Conservation (phyloP, 2,329 filamentous ascomycete species). For the Xylariomycetidae sp. region DNA sequence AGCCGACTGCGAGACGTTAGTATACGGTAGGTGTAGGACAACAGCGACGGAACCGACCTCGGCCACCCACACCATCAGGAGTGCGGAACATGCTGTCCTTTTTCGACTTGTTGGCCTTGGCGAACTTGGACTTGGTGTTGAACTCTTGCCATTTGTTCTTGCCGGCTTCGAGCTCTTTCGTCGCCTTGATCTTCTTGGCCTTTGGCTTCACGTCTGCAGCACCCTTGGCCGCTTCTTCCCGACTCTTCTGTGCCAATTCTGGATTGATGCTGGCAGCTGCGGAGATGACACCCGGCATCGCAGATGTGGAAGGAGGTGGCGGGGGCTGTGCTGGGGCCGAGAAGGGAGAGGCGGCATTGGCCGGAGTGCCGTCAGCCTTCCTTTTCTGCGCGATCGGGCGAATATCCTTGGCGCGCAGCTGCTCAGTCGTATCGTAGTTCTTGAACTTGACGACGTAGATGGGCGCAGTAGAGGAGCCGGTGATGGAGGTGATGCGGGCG, state of each 20-base stretch:
- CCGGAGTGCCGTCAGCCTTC: conserved; percentile 74
- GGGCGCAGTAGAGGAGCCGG: conserved; percentile 81
- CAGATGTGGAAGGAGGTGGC: conserved; percentile 24
- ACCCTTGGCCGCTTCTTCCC: conserved; percentile 56
- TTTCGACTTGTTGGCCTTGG: conserved; percentile 53
- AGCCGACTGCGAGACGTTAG: conserved; percentile 64
- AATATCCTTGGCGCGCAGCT: conserved; percentile 74
- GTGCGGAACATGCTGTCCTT: conserved; percentile 98
- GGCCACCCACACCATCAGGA: conserved; percentile 75
- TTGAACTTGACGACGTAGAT: conserved; percentile 96
- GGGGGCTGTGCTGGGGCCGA: conserved; percentile 28
- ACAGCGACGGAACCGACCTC: conserved; percentile 63
- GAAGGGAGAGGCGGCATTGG: conserved; percentile 32
- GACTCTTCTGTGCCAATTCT: conserved; percentile 41
- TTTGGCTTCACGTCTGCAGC: conserved; percentile 68
- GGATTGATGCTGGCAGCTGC: conserved; percentile 53
- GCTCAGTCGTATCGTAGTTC: conserved; percentile 80
- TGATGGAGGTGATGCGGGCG: conserved; percentile 87
- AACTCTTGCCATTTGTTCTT: conserved; percentile 97
- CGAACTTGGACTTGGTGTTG: conserved; percentile 67
- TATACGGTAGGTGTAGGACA: not conserved
- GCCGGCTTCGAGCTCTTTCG: conserved; percentile 81
- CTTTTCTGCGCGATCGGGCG: conserved; percentile 75
- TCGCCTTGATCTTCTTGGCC: conserved; percentile 86
- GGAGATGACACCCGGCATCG: conserved; percentile 44